Base-by-base conservation (phyloP, 1,284 basidiomycete genomes). In the Cryptococcus depauperatus region DNA sequence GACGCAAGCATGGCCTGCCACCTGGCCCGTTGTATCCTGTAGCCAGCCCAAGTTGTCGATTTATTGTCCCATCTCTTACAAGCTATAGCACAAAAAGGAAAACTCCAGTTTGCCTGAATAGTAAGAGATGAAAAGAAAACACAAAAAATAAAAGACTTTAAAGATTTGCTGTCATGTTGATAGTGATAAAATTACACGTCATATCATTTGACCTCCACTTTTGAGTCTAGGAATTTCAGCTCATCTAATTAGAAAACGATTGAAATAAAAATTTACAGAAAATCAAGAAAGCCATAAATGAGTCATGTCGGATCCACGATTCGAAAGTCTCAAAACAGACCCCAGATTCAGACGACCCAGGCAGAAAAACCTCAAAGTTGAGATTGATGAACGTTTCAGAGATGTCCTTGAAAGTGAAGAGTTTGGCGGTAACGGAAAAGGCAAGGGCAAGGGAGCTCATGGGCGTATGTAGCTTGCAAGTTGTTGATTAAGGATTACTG, bases 351-450 rank as follows among this genome's bases (percentile, higher is more conserved):
- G 92, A 29, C 78, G 79, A 19, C 84, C 86, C 1, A 85, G 82
- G 62, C 85, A 83, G 66, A 81, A 84, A 39, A 75, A 81, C 44
- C 75, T 81, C 56, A 95, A 92, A 70, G 83, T 95, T 41, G 79
- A 84, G 50, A 79, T 97, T 32, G 93, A 98, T 68, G 84, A 93
- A 13, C 83, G 93, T n/a, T 98, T 98, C 79, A 87, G 85, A 67
- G 75, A 77, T 50, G 76, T 95, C 16, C 80, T 97, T 41, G 73
- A 79, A 69, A 75, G 46, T 23, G 67, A 69, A 37, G 70, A 68
- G 56, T 72, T 70, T 56, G 66, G 66, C 37, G 61, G 61, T 25
- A 56, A 61, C 29, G 59, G 62, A 30, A 62, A 64, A 54, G 73
- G 74, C 50, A 75, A 68, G 54, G 69, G 70, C 41, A 63, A 52